Evolutionary conservation across 2,329 filamentous ascomycete genomes (phyloP), one percentile per base, ranked within the genome.

Genomic region (Claviceps arundinis): DNA sequence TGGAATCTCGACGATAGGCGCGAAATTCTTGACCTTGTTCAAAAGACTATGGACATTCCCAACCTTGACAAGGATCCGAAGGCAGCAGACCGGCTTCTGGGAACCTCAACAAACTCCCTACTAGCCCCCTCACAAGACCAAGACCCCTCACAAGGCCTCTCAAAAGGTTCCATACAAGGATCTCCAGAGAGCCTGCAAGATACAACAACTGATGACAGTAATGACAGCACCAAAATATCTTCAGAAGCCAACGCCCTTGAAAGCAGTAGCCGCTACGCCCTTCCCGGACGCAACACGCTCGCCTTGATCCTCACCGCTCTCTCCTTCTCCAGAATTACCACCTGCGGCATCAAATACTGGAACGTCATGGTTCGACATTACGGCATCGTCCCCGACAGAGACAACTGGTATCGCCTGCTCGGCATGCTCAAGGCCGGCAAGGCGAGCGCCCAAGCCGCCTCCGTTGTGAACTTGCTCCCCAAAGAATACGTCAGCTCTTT

Each of bases 11-110:
- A 73, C 48, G 83, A 93, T 58, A 82, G 77, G 65, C 80, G 85
- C 56, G 80, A 88, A 59, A 73, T 95, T 2, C 75, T 95, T 22
- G 78, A 79, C 41, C 72, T 96, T 19, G 68, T 94, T n/a, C 77
- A 89, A 58, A 84, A 95, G 67, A 87, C 89, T 1, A 90, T 91
- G 81, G 77, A 80, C 47, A 77, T 95, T 43, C 80, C 84, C 37
- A 78, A 80, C 50, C 62, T 71, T 57, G 73, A 65, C 58, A 73
- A 58, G 61, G 66, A 30, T n/a, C 22, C 26, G 2, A 13, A 45
- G 19, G 13, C 22, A n/a, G 38, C 38, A 30, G 3, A n/a, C 11
- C 30, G 30, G 30, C 30, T 34, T 34, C 30, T 34, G 9, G 30
- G 30, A 34, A 34, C 9, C 30, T 34, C 30, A 34, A 34, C 30